Base-by-base conservation (phyloP, 805 yeast species). In the Suhomyces sp. region DNA sequence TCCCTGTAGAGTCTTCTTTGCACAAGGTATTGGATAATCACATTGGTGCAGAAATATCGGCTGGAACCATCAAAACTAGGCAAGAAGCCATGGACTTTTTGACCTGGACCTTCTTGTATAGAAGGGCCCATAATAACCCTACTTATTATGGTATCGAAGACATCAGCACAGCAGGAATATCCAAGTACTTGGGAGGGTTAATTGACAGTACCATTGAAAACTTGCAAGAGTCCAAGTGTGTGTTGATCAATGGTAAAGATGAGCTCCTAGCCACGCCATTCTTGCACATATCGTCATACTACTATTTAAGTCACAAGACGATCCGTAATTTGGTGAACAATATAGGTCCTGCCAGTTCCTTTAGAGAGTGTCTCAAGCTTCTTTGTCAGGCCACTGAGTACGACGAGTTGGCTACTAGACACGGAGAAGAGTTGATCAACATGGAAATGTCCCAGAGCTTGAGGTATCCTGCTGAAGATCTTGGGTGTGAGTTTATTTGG, bases 251-350 rank as follows among this genome's bases (percentile, higher is more conserved):
- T 12, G 82, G 83, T 1, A 78, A 77, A 19, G 79, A 79, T 46
- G 77, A 74, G 48, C 69, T 74, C 24, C 61, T 85, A 33, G 80
- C 97, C 6, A 91, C 98, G 0, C 90, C 96, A 17, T 91, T 84
- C 66, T 77, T 94, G 70, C 82, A 84, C 56, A 89, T 94, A 41
- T 81, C 97, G 1, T 90, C 97, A 1, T 94, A 88, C 71, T 94
- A 94, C 70, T 94, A 94, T 73, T 77, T 94, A 61, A 90, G 97
- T 1, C 98, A 94, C 69, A 84, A 84, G 67, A 92, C 98, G 0
- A 82, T 94, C 56, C 77, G 97, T 54, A 82, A 79, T 52, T 74
- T 93, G 50, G 70, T 90, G 53, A 73, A 72, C 13, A 81, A 81
- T 50, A 78, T 88, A 15, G 66, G 67, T 33, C 71, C 71, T 6